phyloP scores from a whole-genome alignment of 192 early-diverging fungal genomes.

The Paraglomus brasilianum region DNA sequence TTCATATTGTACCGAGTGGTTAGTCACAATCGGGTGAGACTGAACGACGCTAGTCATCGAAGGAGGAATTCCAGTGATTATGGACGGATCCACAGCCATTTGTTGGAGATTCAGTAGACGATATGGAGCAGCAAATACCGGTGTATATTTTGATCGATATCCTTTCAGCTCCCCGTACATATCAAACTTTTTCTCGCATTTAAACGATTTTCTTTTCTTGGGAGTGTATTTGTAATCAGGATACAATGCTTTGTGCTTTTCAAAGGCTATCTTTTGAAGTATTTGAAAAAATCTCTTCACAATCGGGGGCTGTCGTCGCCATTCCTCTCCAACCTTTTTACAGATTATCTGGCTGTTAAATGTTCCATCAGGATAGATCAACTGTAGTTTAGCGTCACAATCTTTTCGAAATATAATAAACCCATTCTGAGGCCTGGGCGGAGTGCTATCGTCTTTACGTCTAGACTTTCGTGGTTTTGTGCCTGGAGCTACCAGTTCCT shows the following conservation, averaged over 20 bases:
- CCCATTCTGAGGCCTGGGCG: neutral
- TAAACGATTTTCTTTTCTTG: neutral
- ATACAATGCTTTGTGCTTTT: neutral
- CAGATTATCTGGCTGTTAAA: neutral
- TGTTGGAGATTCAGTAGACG: no score
- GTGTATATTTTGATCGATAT: no score
- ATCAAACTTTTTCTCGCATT: neutral
- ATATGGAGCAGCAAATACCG: no score
- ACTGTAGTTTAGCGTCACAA: neutral
- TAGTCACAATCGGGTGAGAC: no score
- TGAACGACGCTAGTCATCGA: no score
- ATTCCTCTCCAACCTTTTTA: neutral
- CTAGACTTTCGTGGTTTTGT: neutral
- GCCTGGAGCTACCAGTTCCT: no score
- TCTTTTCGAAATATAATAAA: neutral
- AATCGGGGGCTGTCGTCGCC: neutral
- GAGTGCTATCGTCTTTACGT: neutral
- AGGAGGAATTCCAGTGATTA: no score
- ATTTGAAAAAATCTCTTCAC: neutral
- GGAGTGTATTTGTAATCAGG: neutral
- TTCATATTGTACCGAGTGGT: no score
- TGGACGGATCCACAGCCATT: no score
- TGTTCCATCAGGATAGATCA: neutral
- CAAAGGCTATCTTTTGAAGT: neutral
- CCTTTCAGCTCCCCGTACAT: no score